Conservation (phyloP, 768 basidiomycete genomes). For the Dacryopinax primogenitus region DNA sequence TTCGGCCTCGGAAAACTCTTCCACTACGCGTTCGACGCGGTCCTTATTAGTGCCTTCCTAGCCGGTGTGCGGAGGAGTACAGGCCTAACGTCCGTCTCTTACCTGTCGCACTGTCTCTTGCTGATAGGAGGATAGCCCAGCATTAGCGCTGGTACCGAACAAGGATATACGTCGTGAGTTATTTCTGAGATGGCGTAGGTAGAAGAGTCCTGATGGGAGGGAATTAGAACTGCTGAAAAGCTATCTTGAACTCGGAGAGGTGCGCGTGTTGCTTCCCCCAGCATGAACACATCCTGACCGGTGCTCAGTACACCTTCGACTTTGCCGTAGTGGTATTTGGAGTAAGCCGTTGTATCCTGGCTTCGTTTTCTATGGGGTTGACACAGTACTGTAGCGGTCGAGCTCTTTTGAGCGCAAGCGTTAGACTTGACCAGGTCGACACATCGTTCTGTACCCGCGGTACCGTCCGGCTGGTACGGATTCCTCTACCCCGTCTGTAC, state of each 20-base stretch:
- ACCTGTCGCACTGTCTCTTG: neutral
- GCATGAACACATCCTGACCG: constrained; percentile 29
- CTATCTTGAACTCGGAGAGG: constrained; percentile 68
- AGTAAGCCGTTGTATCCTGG: constrained; percentile 33
- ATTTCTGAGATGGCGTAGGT: neutral
- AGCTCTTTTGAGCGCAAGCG: constrained; percentile 54
- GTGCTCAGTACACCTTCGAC: constrained; percentile 60
- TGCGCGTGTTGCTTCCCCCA: neutral
- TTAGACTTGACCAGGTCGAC: constrained; percentile 11
- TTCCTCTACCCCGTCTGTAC: too few species aligned
- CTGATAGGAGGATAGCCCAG: constrained; percentile 39
- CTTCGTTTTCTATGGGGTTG: neutral
- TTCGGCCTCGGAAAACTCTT: constrained; percentile 45
- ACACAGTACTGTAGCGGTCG: constrained; percentile 40
- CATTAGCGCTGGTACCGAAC: constrained; percentile 63
- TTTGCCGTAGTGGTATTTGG: constrained; percentile 75
- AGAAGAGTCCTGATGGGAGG: constrained; percentile 2
- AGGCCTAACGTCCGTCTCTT: constrained; percentile 58
- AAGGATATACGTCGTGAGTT: constrained; percentile 76
- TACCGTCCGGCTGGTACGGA: too few species aligned
- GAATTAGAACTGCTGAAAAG: constrained; percentile 51
- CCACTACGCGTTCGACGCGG: constrained; percentile 62
- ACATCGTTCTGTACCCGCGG: neutral
- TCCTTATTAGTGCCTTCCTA: constrained; percentile 66
- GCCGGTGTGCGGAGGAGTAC: constrained; percentile 77